Evolutionary conservation across 495 filamentous ascomycete genomes (phyloP), one percentile per base, ranked within the genome.

Genomic region (Amphirosellinia nigrospora): DNA sequence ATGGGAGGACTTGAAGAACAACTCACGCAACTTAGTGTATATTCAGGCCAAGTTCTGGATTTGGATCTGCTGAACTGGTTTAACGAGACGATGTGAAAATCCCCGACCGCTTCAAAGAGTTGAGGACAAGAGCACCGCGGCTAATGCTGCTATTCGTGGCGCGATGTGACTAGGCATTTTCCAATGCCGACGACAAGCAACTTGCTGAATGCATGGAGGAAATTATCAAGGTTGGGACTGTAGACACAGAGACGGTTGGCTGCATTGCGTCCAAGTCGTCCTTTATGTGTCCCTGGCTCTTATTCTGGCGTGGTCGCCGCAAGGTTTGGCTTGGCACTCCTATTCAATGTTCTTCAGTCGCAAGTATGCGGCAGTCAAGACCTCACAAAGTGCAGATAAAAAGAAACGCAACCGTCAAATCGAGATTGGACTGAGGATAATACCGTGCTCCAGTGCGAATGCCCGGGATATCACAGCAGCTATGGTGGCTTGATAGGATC

Each of bases 211-310:
- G 96, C 78, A 84, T 98, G 68, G 86, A 92, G 41, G 89, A 99
- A 78, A 97, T 97, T 68, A 92, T 97, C 84, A 94, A 94, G 74
- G 96, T 99, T 32, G 96, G 96, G 16, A 93, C 92, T 16, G 92
- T 99, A 68, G 96, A 98, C 77, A 98, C 96, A 0, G 94, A 94
- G 72, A 97, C 94, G 4, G 93, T 99, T 10, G 96, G 96, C 15
- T 99, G 96, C 80, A 98, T 99, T 73, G 96, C 96, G 1, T 96
- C 94, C 61, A 91, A 79, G 95, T 99, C 19, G 96, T 99, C 10
- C 91, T 99, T 38, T 99, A 98, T 73, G 89, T 97, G 43, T 96
- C 95, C 6, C 83, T 99, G 70, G 90, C 92, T 61, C 92, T 99
- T 81, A 99, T 99, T 79, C 83, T 99, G 32, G 89, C 28, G 93